These are phyloP conservation scores for Metschnikowia similis DNA, from an alignment of 805 yeast species.

Conservation along the genomic window DNA sequence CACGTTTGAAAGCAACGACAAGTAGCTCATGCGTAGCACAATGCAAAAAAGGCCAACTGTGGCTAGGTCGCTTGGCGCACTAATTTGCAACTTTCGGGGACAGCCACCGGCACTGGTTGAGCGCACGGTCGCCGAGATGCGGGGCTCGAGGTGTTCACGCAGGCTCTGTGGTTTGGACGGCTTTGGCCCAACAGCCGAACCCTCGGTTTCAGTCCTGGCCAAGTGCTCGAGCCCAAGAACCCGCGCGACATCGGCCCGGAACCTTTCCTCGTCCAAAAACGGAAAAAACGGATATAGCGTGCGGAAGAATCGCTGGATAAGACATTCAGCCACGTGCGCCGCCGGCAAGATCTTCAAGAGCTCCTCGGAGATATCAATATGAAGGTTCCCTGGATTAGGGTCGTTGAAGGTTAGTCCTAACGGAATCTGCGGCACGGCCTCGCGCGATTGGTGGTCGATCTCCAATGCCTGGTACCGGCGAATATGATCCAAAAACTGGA, in stretches of 20 bases:
- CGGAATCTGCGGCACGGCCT: constrained; percentile 4
- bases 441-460: constrained; percentile 2
- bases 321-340: constrained; percentile 9
- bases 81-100: neutral
- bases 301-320: constrained; percentile 15
- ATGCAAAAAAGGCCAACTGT: constrained; percentile 13
- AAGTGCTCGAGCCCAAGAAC: constrained; percentile 2
- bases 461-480: constrained; percentile 8
- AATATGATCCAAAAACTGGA: constrained; percentile 10
- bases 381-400: constrained; percentile 7
- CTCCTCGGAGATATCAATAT: constrained; percentile 7
- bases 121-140: no score
- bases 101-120: neutral
- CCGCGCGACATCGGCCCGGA: constrained; percentile 5
- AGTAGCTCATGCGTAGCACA: constrained; percentile 15
- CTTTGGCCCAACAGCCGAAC: neutral
- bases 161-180: neutral
- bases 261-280: constrained; percentile 13
- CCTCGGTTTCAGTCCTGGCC: neutral
- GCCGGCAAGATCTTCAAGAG: constrained; percentile 13
- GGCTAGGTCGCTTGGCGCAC: constrained; percentile 9
- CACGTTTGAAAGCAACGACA: constrained; percentile 14
- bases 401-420: constrained; percentile 14
- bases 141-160: no score
- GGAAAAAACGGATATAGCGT: constrained; percentile 18